Evolutionary conservation across 1,284 basidiomycete genomes (phyloP).

Genomic region (Marasmius oreades): DNA sequence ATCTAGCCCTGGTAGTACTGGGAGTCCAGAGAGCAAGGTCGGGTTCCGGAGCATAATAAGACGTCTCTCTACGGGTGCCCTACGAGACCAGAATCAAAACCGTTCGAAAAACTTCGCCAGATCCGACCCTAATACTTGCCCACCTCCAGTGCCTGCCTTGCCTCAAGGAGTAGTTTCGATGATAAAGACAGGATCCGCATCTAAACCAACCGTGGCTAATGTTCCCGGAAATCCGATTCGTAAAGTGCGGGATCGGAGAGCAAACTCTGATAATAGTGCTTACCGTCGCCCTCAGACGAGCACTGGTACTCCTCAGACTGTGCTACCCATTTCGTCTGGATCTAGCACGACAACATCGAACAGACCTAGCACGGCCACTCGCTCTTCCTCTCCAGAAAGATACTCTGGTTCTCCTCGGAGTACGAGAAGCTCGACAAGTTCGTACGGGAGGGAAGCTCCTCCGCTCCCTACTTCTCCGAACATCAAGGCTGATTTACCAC

Average conservation of each 20-base stretch:
- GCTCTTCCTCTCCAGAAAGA: background rate
- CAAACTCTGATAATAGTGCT: background rate
- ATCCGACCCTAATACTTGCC: background rate
- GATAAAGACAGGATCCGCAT: background rate
- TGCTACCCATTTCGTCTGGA: background rate
- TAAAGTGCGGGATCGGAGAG: background rate
- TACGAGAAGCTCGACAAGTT: background rate
- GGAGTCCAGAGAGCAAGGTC: background rate
- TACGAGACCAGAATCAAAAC: background rate
- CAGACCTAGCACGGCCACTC: background rate
- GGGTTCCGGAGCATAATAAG: background rate
- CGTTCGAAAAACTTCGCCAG: background rate
- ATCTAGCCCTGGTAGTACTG: background rate
- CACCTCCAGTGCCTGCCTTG: constrained; percentile 2
- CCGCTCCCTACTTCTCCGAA: background rate
- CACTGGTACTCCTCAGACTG: background rate
- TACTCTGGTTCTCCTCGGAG: background rate
- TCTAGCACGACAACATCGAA: background rate
- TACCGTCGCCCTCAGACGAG: background rate
- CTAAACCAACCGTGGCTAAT: background rate
- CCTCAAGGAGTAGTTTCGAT: background rate
- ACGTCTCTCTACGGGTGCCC: background rate
- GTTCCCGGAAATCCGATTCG: background rate
- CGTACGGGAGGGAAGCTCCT: background rate
- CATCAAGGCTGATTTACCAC: background rate